A percentile compares a stretch with the other conserved stretches of the same genome.
phyloP scores from a whole-genome alignment of 2,329 filamentous ascomycete species.

The Aspergillus tubingensis region DNA sequence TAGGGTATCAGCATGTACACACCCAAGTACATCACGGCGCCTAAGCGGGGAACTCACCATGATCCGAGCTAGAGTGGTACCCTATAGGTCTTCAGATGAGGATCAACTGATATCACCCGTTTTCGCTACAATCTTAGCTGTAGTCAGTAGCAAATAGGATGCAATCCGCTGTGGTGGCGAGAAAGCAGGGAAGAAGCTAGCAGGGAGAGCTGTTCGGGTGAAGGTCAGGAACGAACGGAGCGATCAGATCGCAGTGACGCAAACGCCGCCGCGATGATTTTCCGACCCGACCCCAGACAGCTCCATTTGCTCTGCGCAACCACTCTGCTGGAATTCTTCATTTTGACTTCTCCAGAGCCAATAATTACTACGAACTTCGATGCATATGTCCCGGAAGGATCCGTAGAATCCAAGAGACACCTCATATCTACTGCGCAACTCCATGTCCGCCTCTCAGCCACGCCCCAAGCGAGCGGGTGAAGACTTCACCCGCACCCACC shows the following conservation, averaged over 20 bases:
- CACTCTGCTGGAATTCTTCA: background rate
- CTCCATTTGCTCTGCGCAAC: background rate
- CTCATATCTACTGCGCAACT: background rate
- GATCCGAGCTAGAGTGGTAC: background rate
- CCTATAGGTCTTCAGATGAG: background rate
- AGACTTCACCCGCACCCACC: slow-evolving; percentile 73
- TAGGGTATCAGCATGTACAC: slow-evolving; percentile 10
- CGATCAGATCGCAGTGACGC: slow-evolving; percentile 37
- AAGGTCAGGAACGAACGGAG: slow-evolving; percentile 11
- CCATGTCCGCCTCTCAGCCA: slow-evolving; percentile 64
- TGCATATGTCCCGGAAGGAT: background rate
- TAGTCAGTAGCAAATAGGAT: background rate
- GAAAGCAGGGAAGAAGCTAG: background rate
- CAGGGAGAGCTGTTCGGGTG: slow-evolving; percentile 2
- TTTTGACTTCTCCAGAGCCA: background rate
- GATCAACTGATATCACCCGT: background rate
- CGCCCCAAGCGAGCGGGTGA: slow-evolving; percentile 83
- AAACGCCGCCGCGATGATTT: slow-evolving; percentile 42
- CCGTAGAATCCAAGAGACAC: background rate
- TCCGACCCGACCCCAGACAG: slow-evolving; percentile 42
- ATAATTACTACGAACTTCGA: background rate
- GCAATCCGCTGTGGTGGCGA: background rate
- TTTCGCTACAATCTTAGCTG: background rate
- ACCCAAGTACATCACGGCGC: background rate
- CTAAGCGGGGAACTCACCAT: slow-evolving; percentile 28